A percentile compares a stretch with the other conserved stretches of the same genome.
Conservation (phyloP, 768 basidiomycete genomes). For the Pulveroboletus sp. region DNA sequence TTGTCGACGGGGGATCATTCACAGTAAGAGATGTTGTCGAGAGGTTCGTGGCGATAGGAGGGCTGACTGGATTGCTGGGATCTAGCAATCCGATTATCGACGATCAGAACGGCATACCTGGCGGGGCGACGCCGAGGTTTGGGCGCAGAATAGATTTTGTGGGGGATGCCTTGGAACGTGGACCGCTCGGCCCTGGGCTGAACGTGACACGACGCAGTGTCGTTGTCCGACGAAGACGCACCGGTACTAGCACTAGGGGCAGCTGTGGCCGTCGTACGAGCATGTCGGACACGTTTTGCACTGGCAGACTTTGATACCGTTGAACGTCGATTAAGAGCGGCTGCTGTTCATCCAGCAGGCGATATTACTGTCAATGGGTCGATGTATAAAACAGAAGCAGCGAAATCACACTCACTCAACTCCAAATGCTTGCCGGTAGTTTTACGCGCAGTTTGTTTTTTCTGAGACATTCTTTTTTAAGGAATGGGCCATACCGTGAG, state of each 20-base stretch:
- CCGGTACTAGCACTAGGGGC: neutral
- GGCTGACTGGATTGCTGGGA: neutral
- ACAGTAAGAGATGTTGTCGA: too few relatives aligned
- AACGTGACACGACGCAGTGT: neutral
- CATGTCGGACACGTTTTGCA: constrained; percentile 1
- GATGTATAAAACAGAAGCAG: neutral
- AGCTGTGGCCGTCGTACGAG: neutral
- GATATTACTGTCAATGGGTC: neutral
- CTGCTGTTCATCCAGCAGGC: constrained; percentile 1
- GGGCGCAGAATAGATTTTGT: neutral
- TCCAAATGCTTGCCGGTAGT: constrained; percentile 10
- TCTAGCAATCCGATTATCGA: neutral
- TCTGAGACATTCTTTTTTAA: constrained; percentile 1
- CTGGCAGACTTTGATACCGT: neutral
- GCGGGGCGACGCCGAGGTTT: neutral
- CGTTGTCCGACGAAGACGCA: neutral
- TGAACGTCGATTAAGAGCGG: neutral
- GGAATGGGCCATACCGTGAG: too few relatives aligned
- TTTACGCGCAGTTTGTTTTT: constrained; percentile 21
- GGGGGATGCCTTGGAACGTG: neutral
- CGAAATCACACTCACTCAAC: constrained; percentile 6
- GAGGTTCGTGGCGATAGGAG: too few relatives aligned
- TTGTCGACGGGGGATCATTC: neutral
- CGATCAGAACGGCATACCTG: constrained; percentile 10
- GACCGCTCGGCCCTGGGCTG: neutral